Base-by-base conservation (phyloP, 2,329 filamentous ascomycete species). In the Aspergillus transmontanensis region DNA sequence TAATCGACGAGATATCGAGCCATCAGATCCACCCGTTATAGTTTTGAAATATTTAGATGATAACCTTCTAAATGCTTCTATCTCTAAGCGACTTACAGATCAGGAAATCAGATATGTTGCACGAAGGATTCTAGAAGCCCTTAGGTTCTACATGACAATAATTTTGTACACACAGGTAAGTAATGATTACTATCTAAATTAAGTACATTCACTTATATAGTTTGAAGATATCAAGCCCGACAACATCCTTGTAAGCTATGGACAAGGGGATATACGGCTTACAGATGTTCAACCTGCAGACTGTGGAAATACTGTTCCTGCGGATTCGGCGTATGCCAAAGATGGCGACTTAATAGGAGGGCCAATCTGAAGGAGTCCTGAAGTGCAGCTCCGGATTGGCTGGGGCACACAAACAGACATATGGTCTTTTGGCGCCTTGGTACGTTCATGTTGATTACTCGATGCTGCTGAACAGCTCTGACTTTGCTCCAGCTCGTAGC, bases 401-500 rank as follows among this genome's bases (percentile, higher is more conserved):
- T 73, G 71, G 71, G 61, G 66, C 34, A 69, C 72, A n/a, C 23
- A 62, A 36, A 68, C 69, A 36, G 70, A 75, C 53, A 73, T 73
- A 43, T 74, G 68, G 72, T 72, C 68, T 16, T 73, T 72, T 63
- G 67, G 68, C 6, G 62, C 67, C 53, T 66, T 67, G 55, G 71
- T 66, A 67, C 63, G 51, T 64, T 34, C 12, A 21, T 46, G 45
- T 9, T 21, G 19, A 39, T 12, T 14, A 0, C 30, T 32, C 32
- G 23, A 36, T 41, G 45, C 32, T 30, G 1, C 30, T 26, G 7
- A 7, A 39, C 16, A 4, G 41, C 9, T n/a, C 23, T 60, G 46
- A 57, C 16, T 3, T 23, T 48, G 0, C 9, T 23, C 28, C 16
- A 72, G 70, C 64, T 71, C 48, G 69, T 70, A 32, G 66, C 53